These are phyloP conservation scores for Logfia minima DNA, from an alignment of 129 eudicot species.

Conservation along the genomic window DNA sequence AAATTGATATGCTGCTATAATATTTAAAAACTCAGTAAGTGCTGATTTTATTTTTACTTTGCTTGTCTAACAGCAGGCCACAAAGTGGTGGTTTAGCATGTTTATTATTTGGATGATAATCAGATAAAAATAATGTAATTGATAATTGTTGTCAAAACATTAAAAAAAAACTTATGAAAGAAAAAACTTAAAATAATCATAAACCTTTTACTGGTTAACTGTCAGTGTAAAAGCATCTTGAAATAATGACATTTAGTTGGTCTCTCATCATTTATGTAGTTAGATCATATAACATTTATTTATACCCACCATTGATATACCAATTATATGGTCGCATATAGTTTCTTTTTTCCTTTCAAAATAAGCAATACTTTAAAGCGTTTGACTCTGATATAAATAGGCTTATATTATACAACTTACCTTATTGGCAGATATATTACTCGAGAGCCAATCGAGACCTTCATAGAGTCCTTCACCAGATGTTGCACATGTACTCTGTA, in stretches of 20 bases:
- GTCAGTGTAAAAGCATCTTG: neutral
- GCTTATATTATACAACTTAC: constrained; percentile 25
- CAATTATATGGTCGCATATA: neutral
- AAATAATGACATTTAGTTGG: neutral
- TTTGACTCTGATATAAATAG: neutral
- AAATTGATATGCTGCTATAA: no score
- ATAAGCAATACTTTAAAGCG: neutral
- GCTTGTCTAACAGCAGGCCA: no score
- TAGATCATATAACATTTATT: neutral
- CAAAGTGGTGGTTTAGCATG: no score
- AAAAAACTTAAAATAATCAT: no score
- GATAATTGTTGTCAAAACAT: no score
- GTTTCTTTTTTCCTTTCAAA: neutral
- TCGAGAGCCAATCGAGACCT: constrained; percentile 76
- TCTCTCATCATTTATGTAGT: neutral
- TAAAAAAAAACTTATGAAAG: no score
- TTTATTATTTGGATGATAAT: no score
- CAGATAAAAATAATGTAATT: no score
- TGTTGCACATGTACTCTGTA: constrained; percentile 73
- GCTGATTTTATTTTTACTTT: no score
- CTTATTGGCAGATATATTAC: constrained; percentile 61
- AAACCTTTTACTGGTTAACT: neutral
- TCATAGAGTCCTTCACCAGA: constrained; percentile 69
- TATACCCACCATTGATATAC: neutral
- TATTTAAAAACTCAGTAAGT: no score